These are phyloP conservation scores for Mycena latifolia DNA, from an alignment of 768 basidiomycete genomes.

Conservation along the genomic window DNA sequence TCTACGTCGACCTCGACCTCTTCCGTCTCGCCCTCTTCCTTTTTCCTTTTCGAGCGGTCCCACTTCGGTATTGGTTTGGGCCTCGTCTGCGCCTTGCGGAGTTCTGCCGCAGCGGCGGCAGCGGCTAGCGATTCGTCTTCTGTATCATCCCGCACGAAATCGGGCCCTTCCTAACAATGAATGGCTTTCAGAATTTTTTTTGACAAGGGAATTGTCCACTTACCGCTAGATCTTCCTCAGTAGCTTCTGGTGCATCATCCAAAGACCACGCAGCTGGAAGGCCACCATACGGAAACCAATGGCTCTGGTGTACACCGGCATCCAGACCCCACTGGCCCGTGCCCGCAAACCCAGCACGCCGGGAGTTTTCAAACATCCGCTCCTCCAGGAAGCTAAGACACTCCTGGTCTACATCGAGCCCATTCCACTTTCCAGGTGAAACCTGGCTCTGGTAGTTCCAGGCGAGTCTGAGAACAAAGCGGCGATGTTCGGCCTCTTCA, in stretches of 20 bases:
- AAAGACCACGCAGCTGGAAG: neutral
- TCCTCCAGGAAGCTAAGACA: conserved; percentile 5
- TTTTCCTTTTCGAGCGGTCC: too few relatives aligned
- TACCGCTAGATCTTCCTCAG: neutral
- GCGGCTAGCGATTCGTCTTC: neutral
- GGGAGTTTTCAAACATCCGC: conserved; percentile 28
- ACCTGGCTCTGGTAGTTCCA: conserved; percentile 2
- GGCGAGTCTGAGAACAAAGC: neutral
- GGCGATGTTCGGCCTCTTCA: neutral
- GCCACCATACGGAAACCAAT: conserved; percentile 35
- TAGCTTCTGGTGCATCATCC: neutral
- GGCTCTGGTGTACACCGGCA: conserved; percentile 38
- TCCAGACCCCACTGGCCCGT: conserved; percentile 42
- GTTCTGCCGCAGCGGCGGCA: too few relatives aligned
- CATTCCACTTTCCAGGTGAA: neutral
- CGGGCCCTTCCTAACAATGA: neutral
- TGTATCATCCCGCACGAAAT: neutral
- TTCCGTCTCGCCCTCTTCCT: too few relatives aligned
- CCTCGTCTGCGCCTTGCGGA: too few relatives aligned
- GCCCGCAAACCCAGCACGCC: conserved; percentile 36
- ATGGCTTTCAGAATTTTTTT: neutral
- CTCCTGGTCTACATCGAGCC: conserved; percentile 2
- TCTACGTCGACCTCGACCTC: too few relatives aligned
- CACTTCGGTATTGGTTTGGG: too few relatives aligned
- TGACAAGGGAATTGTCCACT: neutral